phyloP scores from a whole-genome alignment of 371 early-diverging fungal genomes.

The Rhizoclosmatium hyalinum region DNA sequence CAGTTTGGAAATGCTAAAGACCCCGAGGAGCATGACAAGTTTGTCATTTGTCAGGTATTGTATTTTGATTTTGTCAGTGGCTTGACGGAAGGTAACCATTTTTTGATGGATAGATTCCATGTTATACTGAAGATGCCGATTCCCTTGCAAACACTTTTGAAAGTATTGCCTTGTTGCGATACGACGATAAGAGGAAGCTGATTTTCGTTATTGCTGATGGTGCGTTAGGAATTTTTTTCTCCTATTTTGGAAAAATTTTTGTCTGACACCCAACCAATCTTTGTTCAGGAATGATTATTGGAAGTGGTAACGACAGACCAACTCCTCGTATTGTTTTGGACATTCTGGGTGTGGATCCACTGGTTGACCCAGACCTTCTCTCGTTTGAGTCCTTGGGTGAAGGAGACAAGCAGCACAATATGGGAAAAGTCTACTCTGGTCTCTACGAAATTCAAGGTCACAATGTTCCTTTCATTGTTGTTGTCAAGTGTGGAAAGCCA shows the following conservation, averaged over 20 bases:
- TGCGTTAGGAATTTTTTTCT: slow-evolving; percentile 17
- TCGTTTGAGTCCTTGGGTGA: slow-evolving; percentile 72
- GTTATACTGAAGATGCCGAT: slow-evolving; percentile 97
- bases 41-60: slow-evolving; percentile 82
- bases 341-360: slow-evolving; percentile 81
- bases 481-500: slow-evolving; percentile 91
- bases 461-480: slow-evolving; percentile 85
- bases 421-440: slow-evolving; percentile 93
- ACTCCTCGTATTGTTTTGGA: slow-evolving; percentile 90
- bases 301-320: slow-evolving; percentile 86
- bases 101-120: slow-evolving; percentile 90
- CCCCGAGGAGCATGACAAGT: slow-evolving; percentile 87
- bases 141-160: slow-evolving; percentile 52
- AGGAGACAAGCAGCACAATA: slow-evolving; percentile 81
- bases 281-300: slow-evolving; percentile 77
- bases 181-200: slow-evolving; percentile 96
- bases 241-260: background rate
- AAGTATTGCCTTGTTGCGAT: slow-evolving; percentile 71
- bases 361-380: slow-evolving; percentile 57
- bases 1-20: slow-evolving; percentile 76
- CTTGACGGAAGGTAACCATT: slow-evolving; percentile 43
- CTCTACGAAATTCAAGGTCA: slow-evolving; percentile 85
- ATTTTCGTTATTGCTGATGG: slow-evolving; percentile 60
- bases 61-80: background rate
- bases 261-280: slow-evolving; percentile 51